Percentiles rank a stretch among this genome's conserved stretches.
Conservation (phyloP, 2,329 filamentous ascomycete species). For the Lachnellula subtilissima region DNA sequence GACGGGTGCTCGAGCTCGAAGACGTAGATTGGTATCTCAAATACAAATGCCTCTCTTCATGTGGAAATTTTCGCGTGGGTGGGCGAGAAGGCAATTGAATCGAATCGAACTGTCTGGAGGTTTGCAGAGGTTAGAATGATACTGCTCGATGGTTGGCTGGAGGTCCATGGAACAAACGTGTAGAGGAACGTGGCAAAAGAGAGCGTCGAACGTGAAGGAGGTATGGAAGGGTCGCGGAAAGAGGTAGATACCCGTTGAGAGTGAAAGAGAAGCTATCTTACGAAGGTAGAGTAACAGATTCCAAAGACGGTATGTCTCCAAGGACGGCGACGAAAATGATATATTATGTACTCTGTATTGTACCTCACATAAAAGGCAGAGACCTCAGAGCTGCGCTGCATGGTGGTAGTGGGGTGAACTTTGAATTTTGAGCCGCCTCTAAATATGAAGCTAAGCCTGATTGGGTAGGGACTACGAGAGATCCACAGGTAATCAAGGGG, state of each 20-base stretch:
- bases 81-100: neutral
- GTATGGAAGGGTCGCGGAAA: neutral
- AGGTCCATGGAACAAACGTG: slow-evolving; percentile 11
- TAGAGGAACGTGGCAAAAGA: neutral
- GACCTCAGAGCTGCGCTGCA: too few species aligned
- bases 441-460: too few species aligned
- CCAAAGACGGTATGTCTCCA: too few species aligned
- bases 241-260: too few species aligned
- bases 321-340: neutral
- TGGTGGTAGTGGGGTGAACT: neutral
- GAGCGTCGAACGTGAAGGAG: neutral
- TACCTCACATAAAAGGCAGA: too few species aligned
- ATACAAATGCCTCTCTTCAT: neutral
- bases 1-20: slow-evolving; percentile 1
- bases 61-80: neutral
- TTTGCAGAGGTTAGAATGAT: neutral
- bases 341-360: neutral
- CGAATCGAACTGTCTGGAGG: neutral
- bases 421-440: neutral
- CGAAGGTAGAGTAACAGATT: too few species aligned
- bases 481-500: neutral
- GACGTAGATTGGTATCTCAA: neutral
- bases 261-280: too few species aligned
- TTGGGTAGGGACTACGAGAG: too few species aligned
- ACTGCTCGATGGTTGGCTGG: neutral